These are phyloP conservation scores for Aspergillus brunneoviolaceus DNA, from an alignment of 2,329 filamentous ascomycete genomes.

Conservation along the genomic window DNA sequence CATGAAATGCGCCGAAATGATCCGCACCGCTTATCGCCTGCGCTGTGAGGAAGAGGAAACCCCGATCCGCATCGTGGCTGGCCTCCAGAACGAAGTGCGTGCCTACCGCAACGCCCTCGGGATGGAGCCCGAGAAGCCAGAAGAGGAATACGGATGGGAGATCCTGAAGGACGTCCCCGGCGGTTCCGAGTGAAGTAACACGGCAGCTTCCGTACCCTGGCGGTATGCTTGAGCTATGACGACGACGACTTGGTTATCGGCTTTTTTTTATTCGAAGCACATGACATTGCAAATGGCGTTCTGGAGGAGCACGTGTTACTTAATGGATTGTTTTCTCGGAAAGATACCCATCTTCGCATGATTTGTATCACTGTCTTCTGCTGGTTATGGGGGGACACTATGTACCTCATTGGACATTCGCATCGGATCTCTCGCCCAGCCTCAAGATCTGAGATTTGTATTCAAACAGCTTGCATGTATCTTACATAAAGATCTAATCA, in stretches of 20 bases:
- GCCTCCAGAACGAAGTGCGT: slow-evolving; percentile 51
- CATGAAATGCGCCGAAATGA: slow-evolving; percentile 50
- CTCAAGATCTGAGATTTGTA: background rate
- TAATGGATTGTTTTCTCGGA: slow-evolving; percentile 18
- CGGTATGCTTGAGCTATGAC: slow-evolving; percentile 23
- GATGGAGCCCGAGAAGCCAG: slow-evolving; percentile 49
- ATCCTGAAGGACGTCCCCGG: slow-evolving; percentile 46
- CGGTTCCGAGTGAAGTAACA: slow-evolving; percentile 35
- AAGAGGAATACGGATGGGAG: slow-evolving; percentile 52
- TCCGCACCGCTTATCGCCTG: slow-evolving; percentile 49
- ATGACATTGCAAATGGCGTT: slow-evolving; percentile 21
- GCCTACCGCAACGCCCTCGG: slow-evolving; percentile 49
- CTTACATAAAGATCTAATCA: background rate
- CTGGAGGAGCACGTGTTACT: slow-evolving; percentile 21
- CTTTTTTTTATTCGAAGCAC: slow-evolving; percentile 1
- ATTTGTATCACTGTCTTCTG: slow-evolving; percentile 14
- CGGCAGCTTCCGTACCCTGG: background rate
- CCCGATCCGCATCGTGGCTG: slow-evolving; percentile 45
- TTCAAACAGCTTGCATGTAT: background rate
- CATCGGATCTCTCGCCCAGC: background rate
- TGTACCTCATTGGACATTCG: background rate
- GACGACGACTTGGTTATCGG: slow-evolving; percentile 12
- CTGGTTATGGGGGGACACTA: background rate
- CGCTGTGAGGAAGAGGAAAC: slow-evolving; percentile 49
- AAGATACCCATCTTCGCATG: slow-evolving; percentile 28